Percentiles rank a stretch among this genome's conserved stretches.
Conservation (phyloP, 163 green algal species). For the Chlorella variabilis region DNA sequence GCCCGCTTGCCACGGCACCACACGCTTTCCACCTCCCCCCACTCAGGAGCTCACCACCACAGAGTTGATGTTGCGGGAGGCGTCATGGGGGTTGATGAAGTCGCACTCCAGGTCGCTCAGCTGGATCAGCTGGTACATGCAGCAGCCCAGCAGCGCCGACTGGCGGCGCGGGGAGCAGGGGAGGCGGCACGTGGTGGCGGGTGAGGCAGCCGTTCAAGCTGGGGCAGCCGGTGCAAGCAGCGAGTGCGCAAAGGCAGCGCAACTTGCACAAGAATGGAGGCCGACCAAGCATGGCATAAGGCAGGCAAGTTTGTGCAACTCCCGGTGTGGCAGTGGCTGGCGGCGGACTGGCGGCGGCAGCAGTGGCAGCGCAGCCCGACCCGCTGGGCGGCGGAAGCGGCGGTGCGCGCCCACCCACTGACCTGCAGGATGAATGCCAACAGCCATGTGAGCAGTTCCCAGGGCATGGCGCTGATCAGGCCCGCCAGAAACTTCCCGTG, state of each 20-base stretch:
- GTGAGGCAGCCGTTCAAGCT: background rate
- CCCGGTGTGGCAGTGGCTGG: too few species aligned
- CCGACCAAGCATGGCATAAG: too few species aligned
- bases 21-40: too few species aligned
- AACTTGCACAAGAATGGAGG: too few species aligned
- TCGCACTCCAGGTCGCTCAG: slow-evolving; percentile 89
- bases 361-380: background rate
- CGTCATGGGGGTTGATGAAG: slow-evolving; percentile 90
- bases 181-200: too few species aligned
- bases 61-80: slow-evolving; percentile 75
- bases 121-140: slow-evolving; percentile 75
- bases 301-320: too few species aligned
- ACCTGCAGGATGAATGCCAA: slow-evolving; percentile 72
- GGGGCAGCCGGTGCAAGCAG: too few species aligned
- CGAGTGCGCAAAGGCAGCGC: background rate
- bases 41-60: slow-evolving; percentile 60
- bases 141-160: slow-evolving; percentile 18
- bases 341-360: background rate
- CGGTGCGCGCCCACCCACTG: background rate
- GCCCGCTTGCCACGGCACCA: background rate
- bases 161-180: background rate
- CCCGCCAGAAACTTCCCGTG: too few species aligned
- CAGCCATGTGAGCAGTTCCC: slow-evolving; percentile 73
- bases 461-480: too few species aligned
- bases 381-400: too few species aligned